These are phyloP conservation scores for Erodium chrysanthum DNA, from an alignment of 441 rosid species.

Conservation along the genomic window DNA sequence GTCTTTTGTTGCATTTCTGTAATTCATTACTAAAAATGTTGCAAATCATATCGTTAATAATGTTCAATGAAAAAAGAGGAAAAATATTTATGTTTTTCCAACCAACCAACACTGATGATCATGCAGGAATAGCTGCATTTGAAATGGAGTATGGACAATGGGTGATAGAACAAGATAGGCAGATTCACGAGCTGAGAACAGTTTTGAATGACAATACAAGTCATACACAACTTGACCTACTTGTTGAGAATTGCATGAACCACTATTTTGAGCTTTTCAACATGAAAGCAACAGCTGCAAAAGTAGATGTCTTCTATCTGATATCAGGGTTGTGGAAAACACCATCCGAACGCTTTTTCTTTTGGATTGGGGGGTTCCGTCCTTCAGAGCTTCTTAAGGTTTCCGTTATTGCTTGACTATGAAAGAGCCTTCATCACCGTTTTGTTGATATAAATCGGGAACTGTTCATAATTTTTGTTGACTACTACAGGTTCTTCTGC, in stretches of 20 bases:
- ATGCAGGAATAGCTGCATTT: conserved; percentile 47
- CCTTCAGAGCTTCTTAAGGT: conserved; percentile 73
- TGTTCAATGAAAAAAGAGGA: background rate
- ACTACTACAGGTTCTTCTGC: conserved; percentile 52
- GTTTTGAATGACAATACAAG: conserved; percentile 40
- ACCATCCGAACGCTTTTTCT: conserved; percentile 50
- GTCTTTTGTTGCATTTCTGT: conserved; percentile 31
- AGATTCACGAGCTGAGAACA: conserved; percentile 37
- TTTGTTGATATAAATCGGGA: background rate
- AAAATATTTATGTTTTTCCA: background rate
- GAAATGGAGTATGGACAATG: conserved; percentile 61
- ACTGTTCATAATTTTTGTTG: background rate
- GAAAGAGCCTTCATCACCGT: background rate
- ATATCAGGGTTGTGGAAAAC: conserved; percentile 63
- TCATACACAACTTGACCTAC: conserved; percentile 42
- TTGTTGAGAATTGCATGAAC: conserved; percentile 44
- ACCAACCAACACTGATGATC: conserved; percentile 6
- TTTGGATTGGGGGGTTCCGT: conserved; percentile 61
- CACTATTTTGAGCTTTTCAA: conserved; percentile 57
- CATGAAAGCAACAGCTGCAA: conserved; percentile 50
- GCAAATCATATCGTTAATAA: background rate
- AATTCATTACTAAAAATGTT: background rate
- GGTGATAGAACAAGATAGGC: conserved; percentile 53
- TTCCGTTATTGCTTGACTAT: background rate
- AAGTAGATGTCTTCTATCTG: conserved; percentile 52